Evolutionary conservation across 768 basidiomycete genomes (phyloP).

Genomic region (Tricholomella constricta): DNA sequence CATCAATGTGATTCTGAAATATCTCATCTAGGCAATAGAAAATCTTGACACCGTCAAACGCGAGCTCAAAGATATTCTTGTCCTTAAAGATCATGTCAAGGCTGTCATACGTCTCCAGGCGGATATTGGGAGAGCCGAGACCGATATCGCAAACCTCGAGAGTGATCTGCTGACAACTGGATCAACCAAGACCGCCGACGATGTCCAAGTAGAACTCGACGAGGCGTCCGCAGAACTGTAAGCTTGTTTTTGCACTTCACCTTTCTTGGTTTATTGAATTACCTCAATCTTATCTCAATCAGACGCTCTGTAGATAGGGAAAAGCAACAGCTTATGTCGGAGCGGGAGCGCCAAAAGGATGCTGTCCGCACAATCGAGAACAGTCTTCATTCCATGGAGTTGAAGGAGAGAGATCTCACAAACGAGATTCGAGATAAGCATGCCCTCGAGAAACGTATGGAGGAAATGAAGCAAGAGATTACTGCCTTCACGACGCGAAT

Average conservation of each 20-base stretch:
- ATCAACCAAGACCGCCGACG: constrained; percentile 79
- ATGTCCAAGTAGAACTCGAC: constrained; percentile 80
- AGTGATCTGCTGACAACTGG: constrained; percentile 70
- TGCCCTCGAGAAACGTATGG: constrained; percentile 54
- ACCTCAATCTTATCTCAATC: neutral
- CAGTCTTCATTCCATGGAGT: constrained; percentile 62
- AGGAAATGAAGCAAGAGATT: constrained; percentile 61
- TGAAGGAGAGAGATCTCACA: constrained; percentile 57
- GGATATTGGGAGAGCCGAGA: constrained; percentile 59
- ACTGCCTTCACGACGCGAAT: constrained; percentile 40
- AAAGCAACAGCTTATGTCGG: constrained; percentile 52
- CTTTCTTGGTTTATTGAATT: too few species aligned
- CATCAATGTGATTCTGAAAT: constrained; percentile 2
- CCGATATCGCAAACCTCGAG: constrained; percentile 68
- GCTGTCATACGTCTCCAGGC: constrained; percentile 59
- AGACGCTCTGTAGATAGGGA: constrained; percentile 73
- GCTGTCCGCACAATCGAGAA: constrained; percentile 57
- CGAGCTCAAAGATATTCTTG: constrained; percentile 60
- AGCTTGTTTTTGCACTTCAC: constrained; percentile 23
- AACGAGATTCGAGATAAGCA: constrained; percentile 63
- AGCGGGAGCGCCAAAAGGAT: constrained; percentile 62
- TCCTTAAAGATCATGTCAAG: constrained; percentile 61
- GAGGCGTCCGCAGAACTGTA: constrained; percentile 66
- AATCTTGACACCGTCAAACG: constrained; percentile 54
- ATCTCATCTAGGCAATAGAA: constrained; percentile 47